Evolutionary conservation across 192 early-diverging fungal genomes (phyloP).

Genomic region (Dissophora ornata): DNA sequence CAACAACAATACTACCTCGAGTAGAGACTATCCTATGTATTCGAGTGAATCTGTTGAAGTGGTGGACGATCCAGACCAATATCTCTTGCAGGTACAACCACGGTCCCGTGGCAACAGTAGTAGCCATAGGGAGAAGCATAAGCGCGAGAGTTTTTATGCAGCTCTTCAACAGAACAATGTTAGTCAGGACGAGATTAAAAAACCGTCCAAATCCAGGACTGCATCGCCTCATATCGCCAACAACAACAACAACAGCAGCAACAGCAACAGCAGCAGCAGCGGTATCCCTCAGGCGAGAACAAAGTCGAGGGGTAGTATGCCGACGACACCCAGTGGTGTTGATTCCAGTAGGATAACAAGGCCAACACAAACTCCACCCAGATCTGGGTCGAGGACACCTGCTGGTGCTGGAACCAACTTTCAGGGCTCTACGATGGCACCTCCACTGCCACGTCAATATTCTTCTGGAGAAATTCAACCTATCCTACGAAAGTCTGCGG

Average conservation of each 20-base stretch:
- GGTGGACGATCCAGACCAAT: not conserved
- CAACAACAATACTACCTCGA: not conserved
- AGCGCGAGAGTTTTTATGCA: constrained; percentile 49
- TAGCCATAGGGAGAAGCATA: constrained; percentile 42
- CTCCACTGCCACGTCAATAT: constrained; percentile 25
- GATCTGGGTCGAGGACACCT: constrained; percentile 37
- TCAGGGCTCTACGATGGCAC: not conserved
- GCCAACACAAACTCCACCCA: constrained; percentile 23
- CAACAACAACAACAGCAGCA: too few species aligned
- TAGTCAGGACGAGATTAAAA: constrained; percentile 17
- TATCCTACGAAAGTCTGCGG: constrained; percentile 15
- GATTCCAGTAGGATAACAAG: constrained; percentile 13
- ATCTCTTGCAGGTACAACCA: too few species aligned
- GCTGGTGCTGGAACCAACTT: not conserved
- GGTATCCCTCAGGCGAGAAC: constrained; percentile 23
- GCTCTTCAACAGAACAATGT: constrained; percentile 24
- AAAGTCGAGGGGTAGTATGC: constrained; percentile 20
- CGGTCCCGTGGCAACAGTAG: not conserved
- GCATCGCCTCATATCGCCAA: constrained; percentile 26
- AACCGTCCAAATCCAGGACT: constrained; percentile 18
- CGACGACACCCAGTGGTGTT: constrained; percentile 25
- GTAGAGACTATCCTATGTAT: constrained; percentile 33
- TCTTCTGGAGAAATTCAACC: constrained; percentile 37
- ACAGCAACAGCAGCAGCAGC: too few species aligned
- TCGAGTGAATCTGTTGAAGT: constrained; percentile 9